phyloP scores from a whole-genome alignment of 306 rosid genomes.

The Begonia loranthoides region DNA sequence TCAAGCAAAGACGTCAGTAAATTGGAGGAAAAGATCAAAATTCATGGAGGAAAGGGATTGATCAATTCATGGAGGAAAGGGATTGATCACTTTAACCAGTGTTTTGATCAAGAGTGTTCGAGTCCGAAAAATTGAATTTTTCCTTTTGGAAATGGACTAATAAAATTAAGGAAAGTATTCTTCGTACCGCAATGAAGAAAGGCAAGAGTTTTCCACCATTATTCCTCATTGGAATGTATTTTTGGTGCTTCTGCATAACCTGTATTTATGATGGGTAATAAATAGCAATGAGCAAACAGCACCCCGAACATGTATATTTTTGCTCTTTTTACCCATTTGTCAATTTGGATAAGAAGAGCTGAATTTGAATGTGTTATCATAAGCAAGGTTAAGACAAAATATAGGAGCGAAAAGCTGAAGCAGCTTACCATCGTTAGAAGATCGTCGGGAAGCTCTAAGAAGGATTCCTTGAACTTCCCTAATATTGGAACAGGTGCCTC shows the following conservation, averaged over 20 bases:
- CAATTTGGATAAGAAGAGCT: too few species aligned
- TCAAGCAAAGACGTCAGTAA: too few species aligned
- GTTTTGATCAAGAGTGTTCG: too few species aligned
- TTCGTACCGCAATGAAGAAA: conserved; percentile 78
- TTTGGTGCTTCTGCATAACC: conserved; percentile 99
- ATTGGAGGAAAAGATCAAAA: neutral
- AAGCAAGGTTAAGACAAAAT: neutral
- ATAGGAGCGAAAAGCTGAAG: conserved; percentile 1
- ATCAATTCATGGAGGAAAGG: too few species aligned
- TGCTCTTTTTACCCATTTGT: too few species aligned
- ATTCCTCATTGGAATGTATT: conserved; percentile 65
- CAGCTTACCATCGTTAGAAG: conserved; percentile 77
- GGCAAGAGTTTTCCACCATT: conserved; percentile 55
- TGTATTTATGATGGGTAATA: conserved; percentile 18
- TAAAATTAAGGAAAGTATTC: conserved; percentile 5
- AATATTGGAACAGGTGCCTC: conserved; percentile 90
- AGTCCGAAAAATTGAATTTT: too few species aligned
- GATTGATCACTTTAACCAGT: too few species aligned
- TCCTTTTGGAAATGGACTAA: too few species aligned
- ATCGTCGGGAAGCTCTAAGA: conserved; percentile 87
- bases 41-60: too few species aligned
- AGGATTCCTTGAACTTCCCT: conserved; percentile 70
- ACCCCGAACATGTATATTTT: too few species aligned
- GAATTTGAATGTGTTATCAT: too few species aligned
- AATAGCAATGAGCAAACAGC: conserved; percentile 6